Base-by-base conservation (phyloP, 2,329 filamentous ascomycete species). In the Fusarium coicis region DNA sequence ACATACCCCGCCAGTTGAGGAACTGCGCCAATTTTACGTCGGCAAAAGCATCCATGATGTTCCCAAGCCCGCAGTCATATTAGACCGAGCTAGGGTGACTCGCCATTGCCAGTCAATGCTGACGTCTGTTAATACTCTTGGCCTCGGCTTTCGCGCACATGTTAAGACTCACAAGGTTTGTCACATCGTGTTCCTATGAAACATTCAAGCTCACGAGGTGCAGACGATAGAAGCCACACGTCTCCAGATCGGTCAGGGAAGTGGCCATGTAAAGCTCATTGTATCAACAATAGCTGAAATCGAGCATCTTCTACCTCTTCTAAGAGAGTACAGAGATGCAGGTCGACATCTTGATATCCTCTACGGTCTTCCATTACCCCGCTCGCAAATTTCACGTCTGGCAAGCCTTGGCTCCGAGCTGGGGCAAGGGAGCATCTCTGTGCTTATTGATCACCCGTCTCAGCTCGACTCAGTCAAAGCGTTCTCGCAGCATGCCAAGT, bases 81-180 rank as follows among this genome's bases (percentile, higher is more conserved):
- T 92, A 1, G 90, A 92, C 69, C 77, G 81, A 18, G 85, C 87
- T 2, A 85, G 88, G 6, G 81, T 90, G 6, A 79, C 80, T 8
- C 80, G 85, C 7, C 90, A 92, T 66, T 92, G 90, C 76, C 74
- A 83, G 19, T 83, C 86, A 2, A 90, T 93, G 86, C 83, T 89
- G 0, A 75, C 84, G 0, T 85, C 89, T 1, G 84, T 85, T 4
- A 75, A 83, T 10, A 78, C 80, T 15, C 78, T 92, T 1, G 82
- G 82, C 0, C 83, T 92, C 0, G 84, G 81, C 0, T 92, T 92
- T 66, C 83, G 91, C 18, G 87, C 88, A 0, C 91, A 93, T 73
- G 85, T 92, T 10, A 92, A 92, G 78, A 91, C 89, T 12, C 91
- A 92, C 77, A 92, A 92, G 81, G 88, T n/a, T n/a, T n/a, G n/a